phyloP scores from a whole-genome alignment of 2,329 filamentous ascomycete genomes.

The Pseudopyricularia javanii region DNA sequence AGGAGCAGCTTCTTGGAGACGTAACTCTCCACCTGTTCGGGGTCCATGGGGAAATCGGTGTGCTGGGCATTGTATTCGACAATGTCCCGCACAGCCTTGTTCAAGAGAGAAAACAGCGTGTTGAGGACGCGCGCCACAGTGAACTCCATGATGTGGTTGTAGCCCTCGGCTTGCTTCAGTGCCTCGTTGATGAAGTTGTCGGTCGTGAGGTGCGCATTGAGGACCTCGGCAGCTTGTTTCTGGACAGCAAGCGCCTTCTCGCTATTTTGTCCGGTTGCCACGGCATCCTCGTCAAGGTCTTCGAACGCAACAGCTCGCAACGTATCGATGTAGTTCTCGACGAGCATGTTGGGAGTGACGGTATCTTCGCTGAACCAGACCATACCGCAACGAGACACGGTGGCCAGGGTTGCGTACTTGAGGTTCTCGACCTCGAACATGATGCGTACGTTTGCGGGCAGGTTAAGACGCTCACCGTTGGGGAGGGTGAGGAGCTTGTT shows the following conservation, averaged over 20 bases:
- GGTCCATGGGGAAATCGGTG: slow-evolving; percentile 81
- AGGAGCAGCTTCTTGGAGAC: slow-evolving; percentile 89
- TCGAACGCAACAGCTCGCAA: slow-evolving; percentile 79
- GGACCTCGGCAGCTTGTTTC: slow-evolving; percentile 63
- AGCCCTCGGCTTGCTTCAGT: slow-evolving; percentile 61
- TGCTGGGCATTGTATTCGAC: slow-evolving; percentile 96
- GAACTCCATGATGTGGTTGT: slow-evolving; percentile 98
- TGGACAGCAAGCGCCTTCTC: slow-evolving; percentile 72
- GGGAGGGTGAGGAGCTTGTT: slow-evolving; percentile 96
- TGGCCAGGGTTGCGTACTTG: slow-evolving; percentile 93
- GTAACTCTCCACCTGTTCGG: slow-evolving; percentile 80
- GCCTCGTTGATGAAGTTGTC: slow-evolving; percentile 74
- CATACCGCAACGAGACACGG: slow-evolving; percentile 99
- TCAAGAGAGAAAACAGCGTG: slow-evolving; percentile 88
- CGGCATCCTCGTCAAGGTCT: slow-evolving; percentile 86
- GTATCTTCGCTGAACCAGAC: slow-evolving; percentile 99
- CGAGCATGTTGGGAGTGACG: slow-evolving; percentile 85
- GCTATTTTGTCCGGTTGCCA: slow-evolving; percentile 61
- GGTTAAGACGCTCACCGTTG: slow-evolving; percentile 92
- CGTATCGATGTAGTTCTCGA: slow-evolving; percentile 77
- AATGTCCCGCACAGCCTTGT: slow-evolving; percentile 83
- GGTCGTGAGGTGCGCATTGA: slow-evolving; percentile 61
- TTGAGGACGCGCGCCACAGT: slow-evolving; percentile 81
- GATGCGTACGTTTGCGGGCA: slow-evolving; percentile 90
- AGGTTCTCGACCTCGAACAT: slow-evolving; percentile 99